phyloP scores from a whole-genome alignment of 495 filamentous ascomycete species.

The Penicillium nucicola region DNA sequence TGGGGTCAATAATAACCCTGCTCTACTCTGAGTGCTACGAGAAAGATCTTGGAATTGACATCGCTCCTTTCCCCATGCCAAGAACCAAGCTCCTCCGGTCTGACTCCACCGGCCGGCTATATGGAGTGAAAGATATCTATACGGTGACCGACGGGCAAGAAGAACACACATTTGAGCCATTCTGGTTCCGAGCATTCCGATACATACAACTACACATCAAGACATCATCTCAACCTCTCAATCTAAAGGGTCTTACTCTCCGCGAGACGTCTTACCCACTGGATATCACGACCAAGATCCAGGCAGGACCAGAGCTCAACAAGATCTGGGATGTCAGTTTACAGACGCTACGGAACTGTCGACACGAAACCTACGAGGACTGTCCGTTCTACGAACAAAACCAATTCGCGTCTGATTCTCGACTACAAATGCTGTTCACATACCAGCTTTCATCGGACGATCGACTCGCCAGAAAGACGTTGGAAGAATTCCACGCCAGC shows the following conservation, averaged over 20 bases:
- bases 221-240: constrained; percentile 3
- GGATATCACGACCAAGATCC: constrained; percentile 13
- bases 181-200: constrained; percentile 30
- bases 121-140: constrained; percentile 22
- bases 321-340: constrained; percentile 25
- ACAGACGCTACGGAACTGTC: constrained; percentile 21
- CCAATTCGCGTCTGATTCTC: constrained; percentile 25
- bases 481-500: constrained; percentile 25
- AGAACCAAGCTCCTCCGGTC: constrained; percentile 12
- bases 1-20: constrained; percentile 9
- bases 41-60: constrained; percentile 14
- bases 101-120: constrained; percentile 13
- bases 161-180: constrained; percentile 17
- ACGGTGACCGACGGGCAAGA: constrained; percentile 4
- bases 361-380: constrained; percentile 30
- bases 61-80: constrained; percentile 16
- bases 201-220: constrained; percentile 18
- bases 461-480: constrained; percentile 19
- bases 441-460: constrained; percentile 26
- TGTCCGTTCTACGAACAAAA: constrained; percentile 34
- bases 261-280: constrained; percentile 22
- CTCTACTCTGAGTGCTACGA: constrained; percentile 26
- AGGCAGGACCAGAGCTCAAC: constrained; percentile 3
- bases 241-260: constrained; percentile 4
- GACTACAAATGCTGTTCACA: constrained; percentile 23